phyloP scores from a whole-genome alignment of 768 basidiomycete genomes.

The Pulveroboletus sp. region DNA sequence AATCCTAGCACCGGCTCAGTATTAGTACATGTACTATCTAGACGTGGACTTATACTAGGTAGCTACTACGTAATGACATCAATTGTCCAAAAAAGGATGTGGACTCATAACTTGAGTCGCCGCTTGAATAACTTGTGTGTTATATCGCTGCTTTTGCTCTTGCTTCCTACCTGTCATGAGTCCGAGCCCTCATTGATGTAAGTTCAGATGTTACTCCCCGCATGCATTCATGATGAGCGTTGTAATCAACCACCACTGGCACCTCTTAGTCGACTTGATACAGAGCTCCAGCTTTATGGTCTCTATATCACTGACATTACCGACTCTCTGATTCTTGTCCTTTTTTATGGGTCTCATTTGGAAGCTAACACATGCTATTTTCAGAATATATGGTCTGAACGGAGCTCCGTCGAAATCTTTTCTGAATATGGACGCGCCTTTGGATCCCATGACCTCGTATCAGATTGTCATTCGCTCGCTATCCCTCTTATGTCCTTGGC shows the following conservation, averaged over 20 bases:
- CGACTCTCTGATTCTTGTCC: slow-evolving; percentile 46
- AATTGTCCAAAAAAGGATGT: too few species aligned
- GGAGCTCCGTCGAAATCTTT: not conserved
- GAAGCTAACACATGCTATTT: slow-evolving; percentile 18
- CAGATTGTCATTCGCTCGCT: too few species aligned
- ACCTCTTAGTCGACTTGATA: slow-evolving; percentile 89
- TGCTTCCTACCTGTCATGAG: too few species aligned
- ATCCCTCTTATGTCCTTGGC: slow-evolving; percentile 7
- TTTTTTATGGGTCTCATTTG: not conserved
- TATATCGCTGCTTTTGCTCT: not conserved
- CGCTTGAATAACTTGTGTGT: slow-evolving; percentile 24
- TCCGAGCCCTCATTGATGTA: not conserved
- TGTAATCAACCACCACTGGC: slow-evolving; percentile 74
- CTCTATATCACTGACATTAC: slow-evolving; percentile 77
- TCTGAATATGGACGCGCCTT: not conserved
- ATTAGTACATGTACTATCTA: too few species aligned
- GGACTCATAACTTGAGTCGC: slow-evolving; percentile 16
- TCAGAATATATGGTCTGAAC: slow-evolving; percentile 3
- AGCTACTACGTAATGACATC: too few species aligned
- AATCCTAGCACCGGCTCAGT: too few species aligned
- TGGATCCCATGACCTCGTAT: too few species aligned
- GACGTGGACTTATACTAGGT: too few species aligned
- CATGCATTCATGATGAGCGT: slow-evolving; percentile 68
- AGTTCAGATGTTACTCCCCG: slow-evolving; percentile 14
- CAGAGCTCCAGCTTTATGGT: slow-evolving; percentile 32